phyloP scores from a whole-genome alignment of 2,329 filamentous ascomycete genomes.

The Fusarium sp. region DNA sequence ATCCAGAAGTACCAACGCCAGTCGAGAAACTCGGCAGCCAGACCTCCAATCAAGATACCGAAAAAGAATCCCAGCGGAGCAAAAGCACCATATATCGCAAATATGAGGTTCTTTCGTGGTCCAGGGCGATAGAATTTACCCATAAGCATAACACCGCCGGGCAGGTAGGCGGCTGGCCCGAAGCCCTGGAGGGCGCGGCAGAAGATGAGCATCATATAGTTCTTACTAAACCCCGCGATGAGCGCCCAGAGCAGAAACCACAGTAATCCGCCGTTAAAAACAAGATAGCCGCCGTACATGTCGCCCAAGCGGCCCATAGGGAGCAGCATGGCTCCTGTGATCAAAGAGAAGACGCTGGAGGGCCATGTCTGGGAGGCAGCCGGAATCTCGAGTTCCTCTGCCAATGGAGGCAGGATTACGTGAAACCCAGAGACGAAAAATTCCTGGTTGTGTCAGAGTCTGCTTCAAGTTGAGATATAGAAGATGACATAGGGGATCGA shows the following conservation, averaged over 20 bases:
- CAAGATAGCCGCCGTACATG: constrained; percentile 69
- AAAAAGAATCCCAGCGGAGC: constrained; percentile 68
- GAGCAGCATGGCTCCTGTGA: constrained; percentile 68
- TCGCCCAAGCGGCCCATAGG: constrained; percentile 71
- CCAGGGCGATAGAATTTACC: constrained; percentile 76
- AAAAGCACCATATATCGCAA: constrained; percentile 67
- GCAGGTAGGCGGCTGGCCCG: constrained; percentile 77
- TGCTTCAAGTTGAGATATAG: not conserved
- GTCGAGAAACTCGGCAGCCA: constrained; percentile 67
- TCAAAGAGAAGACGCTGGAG: constrained; percentile 69
- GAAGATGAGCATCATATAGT: constrained; percentile 76
- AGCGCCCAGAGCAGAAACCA: constrained; percentile 78
- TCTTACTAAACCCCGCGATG: constrained; percentile 74
- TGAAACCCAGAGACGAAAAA: constrained; percentile 46
- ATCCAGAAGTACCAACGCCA: constrained; percentile 81
- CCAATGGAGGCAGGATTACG: constrained; percentile 72
- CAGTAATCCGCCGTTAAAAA: constrained; percentile 68
- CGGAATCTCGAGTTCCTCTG: constrained; percentile 71
- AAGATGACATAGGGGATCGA: no score
- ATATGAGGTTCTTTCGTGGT: constrained; percentile 76
- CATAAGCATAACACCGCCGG: constrained; percentile 75
- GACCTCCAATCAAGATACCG: constrained; percentile 74
- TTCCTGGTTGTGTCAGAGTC: constrained; percentile 33
- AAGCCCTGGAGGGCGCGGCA: constrained; percentile 80
- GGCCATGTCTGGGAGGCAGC: constrained; percentile 71